Base-by-base conservation (phyloP, 1,284 basidiomycete species). In the Dichomitus squalens region DNA sequence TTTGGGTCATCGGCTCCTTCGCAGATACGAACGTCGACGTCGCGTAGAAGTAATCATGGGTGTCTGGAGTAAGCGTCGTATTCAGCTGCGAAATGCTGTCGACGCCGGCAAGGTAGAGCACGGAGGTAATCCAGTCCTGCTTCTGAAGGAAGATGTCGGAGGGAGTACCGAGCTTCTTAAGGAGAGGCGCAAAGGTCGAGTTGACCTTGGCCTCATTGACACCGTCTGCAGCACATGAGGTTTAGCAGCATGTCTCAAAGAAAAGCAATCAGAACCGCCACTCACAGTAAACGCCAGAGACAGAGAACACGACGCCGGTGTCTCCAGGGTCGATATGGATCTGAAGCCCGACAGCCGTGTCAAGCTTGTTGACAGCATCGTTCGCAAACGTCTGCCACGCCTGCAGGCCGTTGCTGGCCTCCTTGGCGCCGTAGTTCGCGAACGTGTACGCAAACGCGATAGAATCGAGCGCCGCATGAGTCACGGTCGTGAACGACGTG, bases 401-500 rank as follows among this genome's bases (percentile, higher is more conserved):
- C 46, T 44, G 56, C 4, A 57, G 39, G 14, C 46, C 56, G 38
- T 33, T 38, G 46, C 51, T 57, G 11, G 56, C 56, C 34, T 57
- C 39, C n/a, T 18, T 9, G 4, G 56, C 21, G 8, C 47, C 50
- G 16, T 57, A 57, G 31, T 49, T n/a, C 2, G 51, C 46, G 27
- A 57, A 57, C 31, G 38, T 44, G 47, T 53, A 57, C 33, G 55
- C 31, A 36, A 57, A 57, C 38, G 44, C 46, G 50, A 57, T n/a
- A 3, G 50, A 48, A 38, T 52, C 50, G 9, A 43, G 12, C 21
- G 55, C 55, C 44, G 12, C 14, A 23, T 57, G 55, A 3, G 55
- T 57, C 20, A 34, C 31, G 9, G 55, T 41, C 38, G 50, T 52
- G 33, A 79, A 79, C 18, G 68, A 61, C 7, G 77, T 78, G 16